Evolutionary conservation across 306 rosid species (phyloP).

Genomic region (Vigna unguiculata): DNA sequence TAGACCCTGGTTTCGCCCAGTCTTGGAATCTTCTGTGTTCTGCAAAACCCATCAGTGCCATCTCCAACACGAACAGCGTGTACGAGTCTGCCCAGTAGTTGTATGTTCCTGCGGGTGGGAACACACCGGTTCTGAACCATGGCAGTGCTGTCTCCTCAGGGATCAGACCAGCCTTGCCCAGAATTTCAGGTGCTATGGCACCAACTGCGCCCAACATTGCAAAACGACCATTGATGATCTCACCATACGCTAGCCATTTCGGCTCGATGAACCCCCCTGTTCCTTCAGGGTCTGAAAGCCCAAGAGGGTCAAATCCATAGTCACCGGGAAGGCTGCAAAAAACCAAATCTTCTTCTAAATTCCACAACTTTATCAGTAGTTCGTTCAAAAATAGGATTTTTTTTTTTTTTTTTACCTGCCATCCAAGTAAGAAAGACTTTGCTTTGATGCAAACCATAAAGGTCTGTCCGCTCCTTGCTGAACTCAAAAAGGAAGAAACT

Average conservation of each 20-base stretch:
- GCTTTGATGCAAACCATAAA: constrained; percentile 98
- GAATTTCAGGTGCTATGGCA: constrained; percentile 87
- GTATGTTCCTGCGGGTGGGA: constrained; percentile 95
- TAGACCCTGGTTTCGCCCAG: constrained; percentile 85
- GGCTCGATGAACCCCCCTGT: constrained; percentile 98
- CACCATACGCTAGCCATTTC: constrained; percentile 93
- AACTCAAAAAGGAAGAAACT: constrained; percentile 39
- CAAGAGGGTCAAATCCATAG: constrained; percentile 91
- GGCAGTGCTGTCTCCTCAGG: constrained; percentile 95
- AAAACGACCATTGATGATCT: constrained; percentile 80
- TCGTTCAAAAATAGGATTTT: background rate
- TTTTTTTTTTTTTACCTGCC: constrained; percentile 92
- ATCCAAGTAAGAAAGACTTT: constrained; percentile 94
- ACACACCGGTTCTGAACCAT: constrained; percentile 92
- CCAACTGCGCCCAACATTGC: constrained; percentile 93
- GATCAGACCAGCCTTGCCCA: constrained; percentile 76
- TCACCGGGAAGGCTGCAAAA: constrained; percentile 88
- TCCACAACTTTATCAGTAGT: too few species aligned
- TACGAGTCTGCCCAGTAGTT: constrained; percentile 92
- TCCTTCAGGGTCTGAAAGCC: constrained; percentile 98
- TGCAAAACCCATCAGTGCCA: constrained; percentile 94
- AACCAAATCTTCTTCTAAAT: background rate
- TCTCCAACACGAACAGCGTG: constrained; percentile 80
- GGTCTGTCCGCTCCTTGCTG: constrained; percentile 92
- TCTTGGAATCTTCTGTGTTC: constrained; percentile 95